phyloP scores from a whole-genome alignment of 805 yeast species.

The Monosporozyma servazzii region DNA sequence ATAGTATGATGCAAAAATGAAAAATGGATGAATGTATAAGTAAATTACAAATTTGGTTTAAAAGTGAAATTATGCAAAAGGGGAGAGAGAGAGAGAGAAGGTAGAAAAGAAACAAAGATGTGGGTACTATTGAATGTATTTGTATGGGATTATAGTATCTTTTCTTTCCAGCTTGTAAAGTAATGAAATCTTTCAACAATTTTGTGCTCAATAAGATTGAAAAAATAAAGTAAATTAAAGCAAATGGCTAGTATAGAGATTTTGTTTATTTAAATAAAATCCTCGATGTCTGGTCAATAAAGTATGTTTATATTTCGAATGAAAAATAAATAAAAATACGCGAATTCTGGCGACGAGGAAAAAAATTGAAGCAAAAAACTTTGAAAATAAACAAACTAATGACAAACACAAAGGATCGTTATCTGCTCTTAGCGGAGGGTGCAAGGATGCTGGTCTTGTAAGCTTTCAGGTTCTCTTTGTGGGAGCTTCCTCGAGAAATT shows the following conservation, averaged over 20 bases:
- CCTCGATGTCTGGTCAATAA: neutral
- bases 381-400: neutral
- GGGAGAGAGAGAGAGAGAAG: neutral
- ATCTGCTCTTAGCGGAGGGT: no score
- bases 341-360: neutral
- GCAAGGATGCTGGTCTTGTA: neutral
- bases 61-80: neutral
- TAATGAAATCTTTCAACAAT: neutral
- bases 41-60: neutral
- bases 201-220: neutral
- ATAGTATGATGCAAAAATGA: neutral
- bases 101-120: neutral
- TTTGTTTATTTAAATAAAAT: neutral
- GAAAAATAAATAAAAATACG: neutral
- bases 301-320: neutral
- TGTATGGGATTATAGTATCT: neutral
- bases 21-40: neutral
- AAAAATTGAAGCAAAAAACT: no score
- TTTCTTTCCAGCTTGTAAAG: neutral
- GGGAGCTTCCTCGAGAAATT: no score
- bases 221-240: neutral
- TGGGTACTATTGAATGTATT: neutral
- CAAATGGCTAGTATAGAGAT: neutral
- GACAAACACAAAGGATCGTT: neutral
- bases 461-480: no score